Conservation (phyloP, 2,329 filamentous ascomycete species). For the Hypoxylon sp. region DNA sequence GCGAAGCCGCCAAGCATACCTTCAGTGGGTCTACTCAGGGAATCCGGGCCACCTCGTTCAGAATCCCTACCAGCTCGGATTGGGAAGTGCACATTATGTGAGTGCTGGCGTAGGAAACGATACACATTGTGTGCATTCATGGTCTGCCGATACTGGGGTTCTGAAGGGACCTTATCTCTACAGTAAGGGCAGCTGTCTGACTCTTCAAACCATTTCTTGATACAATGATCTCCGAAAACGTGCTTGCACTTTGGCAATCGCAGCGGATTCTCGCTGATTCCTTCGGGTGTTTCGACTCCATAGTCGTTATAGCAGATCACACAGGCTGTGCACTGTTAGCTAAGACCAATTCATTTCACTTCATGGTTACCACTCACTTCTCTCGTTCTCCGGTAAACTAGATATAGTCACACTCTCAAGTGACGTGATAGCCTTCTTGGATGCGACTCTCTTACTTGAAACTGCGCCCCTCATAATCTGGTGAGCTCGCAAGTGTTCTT, state of each 20-base stretch:
- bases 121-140: conserved; percentile 43
- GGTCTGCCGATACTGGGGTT: conserved; percentile 52
- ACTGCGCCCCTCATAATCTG: conserved; percentile 64
- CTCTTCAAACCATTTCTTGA: conserved; percentile 76
- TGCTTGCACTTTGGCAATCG: conserved; percentile 74
- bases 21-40: conserved; percentile 28
- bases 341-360: conserved; percentile 10
- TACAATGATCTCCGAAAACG: conserved; percentile 74
- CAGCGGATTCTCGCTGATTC: conserved; percentile 69
- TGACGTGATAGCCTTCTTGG: conserved; percentile 62
- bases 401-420: conserved; percentile 63
- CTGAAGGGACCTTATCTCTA: conserved; percentile 71
- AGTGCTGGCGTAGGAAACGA: conserved; percentile 50
- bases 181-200: conserved; percentile 76
- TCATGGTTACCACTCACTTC: conserved; percentile 58
- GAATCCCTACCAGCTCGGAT: conserved; percentile 35
- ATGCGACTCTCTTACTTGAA: conserved; percentile 63
- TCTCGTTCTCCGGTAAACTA: conserved; percentile 62
- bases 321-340: conserved; percentile 62
- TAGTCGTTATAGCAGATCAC: conserved; percentile 77
- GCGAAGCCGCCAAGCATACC: conserved; percentile 19
- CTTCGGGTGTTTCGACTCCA: conserved; percentile 70
- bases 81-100: conserved; percentile 45
- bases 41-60: conserved; percentile 40
- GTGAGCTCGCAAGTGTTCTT: conserved; percentile 57